Base-by-base conservation (phyloP, 2,329 filamentous ascomycete genomes). In the Cladosporium austrohemisphaericum region DNA sequence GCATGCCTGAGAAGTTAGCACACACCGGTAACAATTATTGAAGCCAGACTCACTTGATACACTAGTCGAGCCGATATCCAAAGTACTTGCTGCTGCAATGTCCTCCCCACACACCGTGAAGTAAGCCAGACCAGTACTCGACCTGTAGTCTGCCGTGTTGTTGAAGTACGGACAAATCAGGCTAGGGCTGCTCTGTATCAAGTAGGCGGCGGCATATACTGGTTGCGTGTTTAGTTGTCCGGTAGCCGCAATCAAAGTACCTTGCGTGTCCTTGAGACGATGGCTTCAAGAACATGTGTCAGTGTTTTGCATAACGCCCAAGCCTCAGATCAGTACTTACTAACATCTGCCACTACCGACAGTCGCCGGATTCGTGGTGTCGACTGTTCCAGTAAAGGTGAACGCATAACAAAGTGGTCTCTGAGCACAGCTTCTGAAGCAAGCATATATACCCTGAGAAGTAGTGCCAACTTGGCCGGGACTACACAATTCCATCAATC, bases 161-260 rank as follows among this genome's bases (percentile, higher is more conserved):
- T 49, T 49, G 25, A n/a, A 38, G 11, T 19, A 25, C 1, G 46
- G 46, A 11, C 46, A 49, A 13, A 49, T n/a, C 36, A 41, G 9
- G 10, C 28, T 41, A 6, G 46, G 46, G n/a, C 46, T 49, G 36
- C 16, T 28, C 13, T 49, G 46, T 5, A 49, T 33, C 25, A 41
- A 14, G n/a, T 49, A 49, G 13, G 46, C 25, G 13, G 46, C 36
- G n/a, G 46, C 46, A 16, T 49, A 49, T 6, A 49, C 28, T 6
- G n/a, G 5, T 11, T 26, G 31, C 7, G 5, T 7, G 9, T 35
- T 45, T 7, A 40, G 20, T 10, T 22, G n/a, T 7, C 16, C 26
- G 5, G 22, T 11, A 9, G 41, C 41, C 19, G n/a, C 25, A 20
- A 32, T 41, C 11, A 49, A 14, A 16, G n/a, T 32, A 1, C 46